A percentile compares a stretch with the other conserved stretches of the same genome.
Evolutionary conservation across 1,284 basidiomycete species (phyloP).

Genomic region (Irpex lacteus): DNA sequence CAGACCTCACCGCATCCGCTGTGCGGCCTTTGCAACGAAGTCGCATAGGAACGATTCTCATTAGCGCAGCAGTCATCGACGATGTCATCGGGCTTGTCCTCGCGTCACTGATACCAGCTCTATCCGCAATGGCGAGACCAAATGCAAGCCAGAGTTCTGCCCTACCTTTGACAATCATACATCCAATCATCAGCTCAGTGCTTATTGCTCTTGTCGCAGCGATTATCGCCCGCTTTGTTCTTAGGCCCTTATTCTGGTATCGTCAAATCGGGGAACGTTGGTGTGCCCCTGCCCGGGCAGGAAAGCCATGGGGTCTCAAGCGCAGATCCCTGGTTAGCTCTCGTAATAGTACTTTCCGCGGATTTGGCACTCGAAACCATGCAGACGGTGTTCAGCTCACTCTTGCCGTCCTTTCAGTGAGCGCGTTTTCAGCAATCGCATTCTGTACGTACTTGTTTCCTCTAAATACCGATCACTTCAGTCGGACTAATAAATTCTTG

Average conservation of each 20-base stretch:
- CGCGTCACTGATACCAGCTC: conserved; percentile 39
- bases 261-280: conserved; percentile 20
- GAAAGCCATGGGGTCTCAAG: conserved; percentile 19
- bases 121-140: conserved; percentile 23
- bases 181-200: conserved; percentile 37
- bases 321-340: background rate
- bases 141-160: background rate
- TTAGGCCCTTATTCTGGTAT: conserved; percentile 27
- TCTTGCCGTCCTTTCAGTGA: conserved; percentile 20
- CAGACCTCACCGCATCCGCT: background rate
- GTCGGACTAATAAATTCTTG: background rate
- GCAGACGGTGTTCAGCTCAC: conserved; percentile 23
- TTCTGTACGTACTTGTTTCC: conserved; percentile 18
- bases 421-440: conserved; percentile 24
- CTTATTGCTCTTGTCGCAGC: conserved; percentile 32
- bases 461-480: no score
- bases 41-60: conserved; percentile 45
- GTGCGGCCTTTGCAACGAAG: conserved; percentile 36
- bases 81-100: conserved; percentile 56
- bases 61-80: conserved; percentile 53
- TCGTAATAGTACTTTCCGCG: background rate
- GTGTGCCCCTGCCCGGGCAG: conserved; percentile 20
- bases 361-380: conserved; percentile 23
- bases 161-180: conserved; percentile 36
- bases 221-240: conserved; percentile 24